A percentile compares a stretch with the other conserved stretches of the same genome.
These are phyloP conservation scores for Zygosaccharomyces gambellarensis DNA, from an alignment of 805 yeast genomes.

Conservation along the genomic window DNA sequence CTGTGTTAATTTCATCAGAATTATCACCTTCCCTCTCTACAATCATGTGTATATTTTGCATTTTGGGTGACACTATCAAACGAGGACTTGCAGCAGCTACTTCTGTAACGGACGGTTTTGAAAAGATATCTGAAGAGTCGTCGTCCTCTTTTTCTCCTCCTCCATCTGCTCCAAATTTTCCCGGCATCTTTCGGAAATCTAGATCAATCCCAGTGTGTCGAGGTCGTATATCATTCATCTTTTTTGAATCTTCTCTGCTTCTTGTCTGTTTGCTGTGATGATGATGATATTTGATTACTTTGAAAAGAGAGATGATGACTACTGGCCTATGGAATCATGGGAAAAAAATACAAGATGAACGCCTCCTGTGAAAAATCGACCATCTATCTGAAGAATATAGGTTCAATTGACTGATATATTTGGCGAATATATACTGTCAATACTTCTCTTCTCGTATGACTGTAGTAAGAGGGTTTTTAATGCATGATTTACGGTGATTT, in stretches of 20 bases:
- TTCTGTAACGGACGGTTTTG: background rate
- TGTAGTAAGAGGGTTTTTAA: background rate
- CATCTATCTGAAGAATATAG: no score
- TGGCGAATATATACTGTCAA: no score
- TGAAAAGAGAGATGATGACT: background rate
- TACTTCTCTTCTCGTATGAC: background rate
- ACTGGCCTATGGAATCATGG: background rate
- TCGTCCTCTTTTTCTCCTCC: conserved; percentile 2
- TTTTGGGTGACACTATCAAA: conserved; percentile 22
- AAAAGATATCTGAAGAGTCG: background rate
- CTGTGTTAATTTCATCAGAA: background rate
- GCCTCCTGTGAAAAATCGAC: no score
- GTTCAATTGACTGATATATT: no score
- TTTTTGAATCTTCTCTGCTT: background rate
- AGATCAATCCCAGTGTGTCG: background rate
- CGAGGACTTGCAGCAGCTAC: conserved; percentile 3
- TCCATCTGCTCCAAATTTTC: background rate
- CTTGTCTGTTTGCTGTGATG: background rate
- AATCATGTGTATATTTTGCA: conserved; percentile 15
- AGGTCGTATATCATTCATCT: background rate
- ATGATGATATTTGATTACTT: background rate
- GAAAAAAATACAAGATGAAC: background rate
- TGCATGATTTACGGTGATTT: background rate
- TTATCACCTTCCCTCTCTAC: background rate
- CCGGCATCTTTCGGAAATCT: background rate